Conservation (phyloP, 805 yeast genomes). For the Lachancea cidri region DNA sequence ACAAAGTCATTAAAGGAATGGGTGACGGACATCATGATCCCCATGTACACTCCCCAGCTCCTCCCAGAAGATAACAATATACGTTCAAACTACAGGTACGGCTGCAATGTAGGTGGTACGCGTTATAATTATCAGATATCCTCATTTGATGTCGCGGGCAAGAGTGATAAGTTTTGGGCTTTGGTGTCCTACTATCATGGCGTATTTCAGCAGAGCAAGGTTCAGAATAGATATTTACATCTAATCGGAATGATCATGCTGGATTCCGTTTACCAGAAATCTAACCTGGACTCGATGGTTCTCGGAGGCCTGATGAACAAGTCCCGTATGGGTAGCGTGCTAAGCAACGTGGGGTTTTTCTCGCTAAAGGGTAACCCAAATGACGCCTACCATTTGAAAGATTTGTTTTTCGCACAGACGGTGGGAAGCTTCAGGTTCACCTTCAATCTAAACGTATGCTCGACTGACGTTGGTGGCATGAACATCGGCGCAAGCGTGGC, state of each 20-base stretch:
- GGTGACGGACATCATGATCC: slow-evolving; percentile 17
- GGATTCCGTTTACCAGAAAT: slow-evolving; percentile 12
- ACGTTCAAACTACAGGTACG: slow-evolving; percentile 17
- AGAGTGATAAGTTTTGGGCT: slow-evolving; percentile 15
- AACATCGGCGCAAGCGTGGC: slow-evolving; percentile 16
- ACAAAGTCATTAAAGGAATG: slow-evolving; percentile 16
- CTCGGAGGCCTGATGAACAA: slow-evolving; percentile 13
- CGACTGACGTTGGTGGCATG: slow-evolving; percentile 22
- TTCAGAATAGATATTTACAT: slow-evolving; percentile 14
- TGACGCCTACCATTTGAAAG: slow-evolving; percentile 10
- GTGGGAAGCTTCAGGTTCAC: slow-evolving; percentile 21
- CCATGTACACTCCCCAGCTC: slow-evolving; percentile 16
- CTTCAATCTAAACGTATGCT: slow-evolving; percentile 16
- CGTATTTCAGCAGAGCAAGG: slow-evolving; percentile 10
- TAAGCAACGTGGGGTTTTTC: slow-evolving; percentile 25
- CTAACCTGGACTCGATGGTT: slow-evolving; percentile 20
- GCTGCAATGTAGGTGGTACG: slow-evolving; percentile 25
- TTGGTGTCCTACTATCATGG: slow-evolving; percentile 19
- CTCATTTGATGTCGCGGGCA: slow-evolving; percentile 13
- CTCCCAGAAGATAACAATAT: slow-evolving; percentile 16
- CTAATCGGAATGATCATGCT: slow-evolving; percentile 23
- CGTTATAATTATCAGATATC: slow-evolving; percentile 23
- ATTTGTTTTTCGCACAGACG: slow-evolving; percentile 22
- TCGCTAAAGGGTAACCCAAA: slow-evolving; percentile 1
- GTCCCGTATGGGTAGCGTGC: slow-evolving; percentile 21